Base-by-base conservation (phyloP, 345 rosid genomes). In the Brassica cretica region DNA sequence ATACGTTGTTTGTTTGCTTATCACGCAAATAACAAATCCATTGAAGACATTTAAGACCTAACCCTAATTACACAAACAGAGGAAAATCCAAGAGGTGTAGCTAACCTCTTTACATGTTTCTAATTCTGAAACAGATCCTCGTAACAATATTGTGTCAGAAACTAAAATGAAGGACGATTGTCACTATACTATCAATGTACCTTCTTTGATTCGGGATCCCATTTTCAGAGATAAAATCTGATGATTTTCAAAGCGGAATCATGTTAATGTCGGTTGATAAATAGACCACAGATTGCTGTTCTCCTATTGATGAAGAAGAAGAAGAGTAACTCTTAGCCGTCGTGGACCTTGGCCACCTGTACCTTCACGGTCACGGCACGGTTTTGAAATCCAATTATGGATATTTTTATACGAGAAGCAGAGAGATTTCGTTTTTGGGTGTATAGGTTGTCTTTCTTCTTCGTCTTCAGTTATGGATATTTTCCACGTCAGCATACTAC, bases 121-220 rank as follows among this genome's bases (percentile, higher is more conserved):
- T 1, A 30, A 41, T 27, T 59, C 5, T 2, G 24, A 6, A 62
- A 30, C 2, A 21, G 24, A 21, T 21, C 24, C 24, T 21, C 24
- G 24, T 21, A 21, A 21, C 24, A 21, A 21, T 21, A 21, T 2
- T 21, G 24, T 21, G 24, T 21, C 24, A 21, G 16, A 24, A 55
- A 6, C 11, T 37, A 12, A 49, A 67, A 72, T 4, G 12, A 69
- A 11, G 24, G 27, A 49, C n/a, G 29, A 66, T 16, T 16, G 8
- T 6, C 12, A 1, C 24, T 55, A 55, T 33, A 0, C 25, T 27
- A 81, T 72, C 5, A 3, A 55, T 19, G 55, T 68, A 81, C 84
- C 84, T 81, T 81, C 84, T 35, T 75, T 72, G 69, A 68, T 76
- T 73, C 60, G 70, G 76, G 78, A 73, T 73, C 69, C 81, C 81